Conservation (phyloP, 1,139 yeast genomes). For the Waltiozyma solani region DNA sequence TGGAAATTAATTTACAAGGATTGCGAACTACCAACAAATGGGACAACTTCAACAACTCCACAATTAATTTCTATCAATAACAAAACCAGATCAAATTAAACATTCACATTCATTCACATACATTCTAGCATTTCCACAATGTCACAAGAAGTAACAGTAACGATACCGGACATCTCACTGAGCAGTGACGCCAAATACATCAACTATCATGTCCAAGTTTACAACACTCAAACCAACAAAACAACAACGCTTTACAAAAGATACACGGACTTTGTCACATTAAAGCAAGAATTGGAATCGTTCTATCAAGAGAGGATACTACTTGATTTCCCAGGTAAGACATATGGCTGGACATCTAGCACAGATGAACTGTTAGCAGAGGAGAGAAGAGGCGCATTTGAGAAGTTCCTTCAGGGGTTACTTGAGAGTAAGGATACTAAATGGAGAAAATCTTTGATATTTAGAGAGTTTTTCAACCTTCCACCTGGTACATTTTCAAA, state of each 20-base stretch:
- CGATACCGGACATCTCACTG: conserved; percentile 6
- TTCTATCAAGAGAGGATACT: conserved; percentile 37
- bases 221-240: background rate
- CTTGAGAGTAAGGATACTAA: conserved; percentile 19
- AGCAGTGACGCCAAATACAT: conserved; percentile 25
- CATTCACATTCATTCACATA: too few relatives aligned
- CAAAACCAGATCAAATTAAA: too few relatives aligned
- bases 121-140: too few relatives aligned
- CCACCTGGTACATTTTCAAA: conserved; percentile 20
- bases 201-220: conserved; percentile 25
- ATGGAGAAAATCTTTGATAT: conserved; percentile 28
- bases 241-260: conserved; percentile 26
- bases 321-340: conserved; percentile 22
- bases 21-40: too few relatives aligned
- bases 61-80: too few relatives aligned
- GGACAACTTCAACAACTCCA: too few relatives aligned
- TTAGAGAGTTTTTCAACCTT: conserved; percentile 26
- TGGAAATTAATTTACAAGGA: too few relatives aligned
- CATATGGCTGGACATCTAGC: conserved; percentile 10
- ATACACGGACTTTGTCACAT: conserved; percentile 42
- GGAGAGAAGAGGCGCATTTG: background rate
- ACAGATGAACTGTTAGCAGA: background rate
- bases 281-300: conserved; percentile 34
- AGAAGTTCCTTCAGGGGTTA: background rate
- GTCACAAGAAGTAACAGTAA: background rate